A percentile compares a stretch with the other conserved stretches of the same genome.
Conservation (phyloP, 306 rosid genomes). For the Purshia tridentata region DNA sequence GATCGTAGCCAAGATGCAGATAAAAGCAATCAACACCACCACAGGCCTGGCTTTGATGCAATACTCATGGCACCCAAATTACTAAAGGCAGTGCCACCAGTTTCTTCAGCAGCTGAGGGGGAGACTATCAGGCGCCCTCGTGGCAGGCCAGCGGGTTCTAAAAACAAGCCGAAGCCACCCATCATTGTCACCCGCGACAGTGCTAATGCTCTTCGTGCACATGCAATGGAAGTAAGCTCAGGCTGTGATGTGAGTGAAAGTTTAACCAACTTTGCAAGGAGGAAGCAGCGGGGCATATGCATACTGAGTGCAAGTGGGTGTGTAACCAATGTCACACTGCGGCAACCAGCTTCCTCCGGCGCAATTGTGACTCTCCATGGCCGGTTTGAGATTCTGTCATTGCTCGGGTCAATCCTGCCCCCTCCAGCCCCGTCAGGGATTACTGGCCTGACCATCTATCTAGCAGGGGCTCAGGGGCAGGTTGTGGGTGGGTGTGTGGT, state of each 20-base stretch:
- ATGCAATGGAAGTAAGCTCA: conserved; percentile 79
- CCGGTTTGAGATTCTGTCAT: conserved; percentile 67
- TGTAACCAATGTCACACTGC: conserved; percentile 71
- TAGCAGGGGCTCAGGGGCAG: conserved; percentile 85
- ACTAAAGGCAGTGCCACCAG: conserved; percentile 52
- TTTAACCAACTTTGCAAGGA: conserved; percentile 71
- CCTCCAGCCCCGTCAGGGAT: conserved; percentile 87
- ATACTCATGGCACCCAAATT: conserved; percentile 38
- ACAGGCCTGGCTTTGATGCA: conserved; percentile 47
- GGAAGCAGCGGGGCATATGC: conserved; percentile 75
- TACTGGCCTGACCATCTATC: conserved; percentile 65
- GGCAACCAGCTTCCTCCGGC: conserved; percentile 66
- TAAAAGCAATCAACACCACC: conserved; percentile 33
- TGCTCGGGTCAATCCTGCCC: conserved; percentile 74
- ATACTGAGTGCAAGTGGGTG: conserved; percentile 74
- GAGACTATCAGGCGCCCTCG: conserved; percentile 61
- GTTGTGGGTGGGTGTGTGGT: conserved; percentile 73
- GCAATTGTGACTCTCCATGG: conserved; percentile 82
- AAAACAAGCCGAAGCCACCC: conserved; percentile 73
- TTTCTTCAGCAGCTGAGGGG: conserved; percentile 54
- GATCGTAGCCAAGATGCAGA: conserved; percentile 60
- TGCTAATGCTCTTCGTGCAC: conserved; percentile 69
- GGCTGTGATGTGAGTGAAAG: conserved; percentile 81
- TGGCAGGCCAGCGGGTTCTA: conserved; percentile 68
- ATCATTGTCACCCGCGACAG: conserved; percentile 72